phyloP scores from a whole-genome alignment of 179 eudicot species.

The Beta macrorhiza region DNA sequence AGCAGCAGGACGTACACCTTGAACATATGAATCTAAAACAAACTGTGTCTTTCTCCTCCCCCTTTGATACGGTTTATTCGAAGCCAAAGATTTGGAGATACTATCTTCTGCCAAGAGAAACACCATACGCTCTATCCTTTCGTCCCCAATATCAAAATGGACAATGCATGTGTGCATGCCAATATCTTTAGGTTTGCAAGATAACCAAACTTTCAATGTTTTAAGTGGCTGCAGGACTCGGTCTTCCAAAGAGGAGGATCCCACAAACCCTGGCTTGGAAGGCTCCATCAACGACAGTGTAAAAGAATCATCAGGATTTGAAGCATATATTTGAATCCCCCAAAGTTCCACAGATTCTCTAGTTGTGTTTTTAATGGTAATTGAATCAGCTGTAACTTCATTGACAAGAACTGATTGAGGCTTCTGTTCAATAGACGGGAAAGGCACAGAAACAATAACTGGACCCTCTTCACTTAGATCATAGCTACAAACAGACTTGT shows the following conservation, averaged over 20 bases:
- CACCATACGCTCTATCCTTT: conserved; percentile 65
- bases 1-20: conserved; percentile 63
- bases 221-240: conserved; percentile 55
- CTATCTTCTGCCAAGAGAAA: conserved; percentile 78
- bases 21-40: conserved; percentile 39
- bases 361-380: conserved; percentile 66
- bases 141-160: conserved; percentile 62
- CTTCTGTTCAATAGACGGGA: conserved; percentile 55
- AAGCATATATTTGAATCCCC: conserved; percentile 65
- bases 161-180: conserved; percentile 75
- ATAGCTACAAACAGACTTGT: conserved; percentile 55
- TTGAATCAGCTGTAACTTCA: conserved; percentile 44
- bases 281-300: conserved; percentile 79
- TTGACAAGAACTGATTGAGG: conserved; percentile 63
- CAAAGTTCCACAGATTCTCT: conserved; percentile 57
- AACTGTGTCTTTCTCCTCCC: conserved; percentile 41
- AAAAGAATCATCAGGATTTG: conserved; percentile 74
- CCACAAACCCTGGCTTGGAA: conserved; percentile 49
- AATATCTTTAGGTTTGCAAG: conserved; percentile 75
- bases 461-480: conserved; percentile 64
- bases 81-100: conserved; percentile 60
- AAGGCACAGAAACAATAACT: conserved; percentile 66
- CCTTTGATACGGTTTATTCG: conserved; percentile 58
- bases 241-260: conserved; percentile 60
- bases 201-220: conserved; percentile 63